Conservation (phyloP, 169 alveolate species). For the Plasmodium vivax region DNA sequence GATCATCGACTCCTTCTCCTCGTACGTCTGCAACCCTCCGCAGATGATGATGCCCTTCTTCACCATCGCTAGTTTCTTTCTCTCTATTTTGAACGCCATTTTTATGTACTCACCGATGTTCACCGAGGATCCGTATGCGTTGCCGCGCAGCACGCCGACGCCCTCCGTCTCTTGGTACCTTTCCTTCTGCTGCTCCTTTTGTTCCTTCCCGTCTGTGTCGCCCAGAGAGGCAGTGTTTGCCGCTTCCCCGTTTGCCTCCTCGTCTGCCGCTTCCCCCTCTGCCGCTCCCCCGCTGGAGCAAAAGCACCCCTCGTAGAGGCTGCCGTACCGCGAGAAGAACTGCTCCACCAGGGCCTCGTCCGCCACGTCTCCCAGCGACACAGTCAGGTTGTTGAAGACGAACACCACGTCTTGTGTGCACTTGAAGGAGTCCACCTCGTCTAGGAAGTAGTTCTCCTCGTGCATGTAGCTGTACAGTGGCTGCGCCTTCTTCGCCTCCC, state of each 20-base stretch:
- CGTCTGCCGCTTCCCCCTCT: constrained; percentile 62
- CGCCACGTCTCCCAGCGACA: constrained; percentile 18
- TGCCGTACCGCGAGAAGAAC: constrained; percentile 49
- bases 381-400: constrained; percentile 29
- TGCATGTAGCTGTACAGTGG: constrained; percentile 20
- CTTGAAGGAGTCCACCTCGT: constrained; percentile 31
- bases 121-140: constrained; percentile 73
- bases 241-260: constrained; percentile 25
- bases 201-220: constrained; percentile 6
- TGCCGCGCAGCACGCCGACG: constrained; percentile 9
- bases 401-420: constrained; percentile 11
- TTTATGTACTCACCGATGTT: constrained; percentile 93
- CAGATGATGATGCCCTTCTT: constrained; percentile 75
- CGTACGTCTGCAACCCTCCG: constrained; percentile 78
- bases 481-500: neutral
- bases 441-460: constrained; percentile 26
- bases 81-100: constrained; percentile 86
- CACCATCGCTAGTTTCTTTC: constrained; percentile 73
- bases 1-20: constrained; percentile 76
- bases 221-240: constrained; percentile 11
- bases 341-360: constrained; percentile 45
- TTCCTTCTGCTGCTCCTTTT: constrained; percentile 39
- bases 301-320: constrained; percentile 28
- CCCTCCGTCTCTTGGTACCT: constrained; percentile 76
- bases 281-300: constrained; percentile 40